A percentile compares a stretch with the other conserved stretches of the same genome.
Evolutionary conservation across 163 green algal species (phyloP).

Genomic region (Scenedesmus sp.): DNA sequence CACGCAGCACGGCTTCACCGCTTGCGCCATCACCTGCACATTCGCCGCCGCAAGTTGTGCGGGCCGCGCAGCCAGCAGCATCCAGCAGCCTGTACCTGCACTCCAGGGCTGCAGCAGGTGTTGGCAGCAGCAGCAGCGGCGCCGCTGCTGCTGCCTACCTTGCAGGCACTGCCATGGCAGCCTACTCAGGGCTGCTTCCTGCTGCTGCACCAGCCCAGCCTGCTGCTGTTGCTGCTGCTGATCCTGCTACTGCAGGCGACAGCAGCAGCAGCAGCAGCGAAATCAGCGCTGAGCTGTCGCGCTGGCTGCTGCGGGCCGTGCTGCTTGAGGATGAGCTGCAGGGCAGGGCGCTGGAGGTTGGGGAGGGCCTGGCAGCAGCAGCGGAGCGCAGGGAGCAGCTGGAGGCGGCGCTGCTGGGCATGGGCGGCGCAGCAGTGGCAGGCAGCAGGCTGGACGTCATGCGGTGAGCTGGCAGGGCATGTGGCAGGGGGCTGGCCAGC

Average conservation of each 20-base stretch:
- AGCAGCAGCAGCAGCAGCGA: not conserved
- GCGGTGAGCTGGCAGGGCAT: not conserved
- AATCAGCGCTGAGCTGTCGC: not conserved
- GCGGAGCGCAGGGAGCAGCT: not conserved
- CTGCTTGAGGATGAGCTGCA: slow-evolving; percentile 49
- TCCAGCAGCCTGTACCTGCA: not conserved
- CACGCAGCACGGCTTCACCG: not conserved
- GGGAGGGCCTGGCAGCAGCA: slow-evolving; percentile 5
- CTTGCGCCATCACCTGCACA: not conserved
- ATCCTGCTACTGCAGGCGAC: not conserved
- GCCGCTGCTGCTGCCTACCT: not conserved
- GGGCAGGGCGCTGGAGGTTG: slow-evolving; percentile 32
- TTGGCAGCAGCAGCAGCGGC: not conserved
- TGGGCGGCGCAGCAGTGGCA: not conserved
- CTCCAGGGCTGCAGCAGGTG: not conserved
- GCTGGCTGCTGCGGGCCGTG: slow-evolving; percentile 8
- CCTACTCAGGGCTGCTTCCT: slow-evolving; percentile 26
- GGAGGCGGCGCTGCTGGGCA: slow-evolving; percentile 12
- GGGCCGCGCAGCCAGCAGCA: not conserved
- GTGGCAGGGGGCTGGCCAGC: too few species aligned
- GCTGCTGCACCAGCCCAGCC: not conserved
- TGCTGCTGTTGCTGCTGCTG: not conserved
- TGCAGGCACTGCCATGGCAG: slow-evolving; percentile 16
- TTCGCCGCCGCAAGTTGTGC: not conserved
- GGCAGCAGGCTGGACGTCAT: not conserved